Percentiles rank a stretch among this genome's conserved stretches.
Evolutionary conservation across 768 basidiomycete species (phyloP).

Genomic region (Serendipita sp.): DNA sequence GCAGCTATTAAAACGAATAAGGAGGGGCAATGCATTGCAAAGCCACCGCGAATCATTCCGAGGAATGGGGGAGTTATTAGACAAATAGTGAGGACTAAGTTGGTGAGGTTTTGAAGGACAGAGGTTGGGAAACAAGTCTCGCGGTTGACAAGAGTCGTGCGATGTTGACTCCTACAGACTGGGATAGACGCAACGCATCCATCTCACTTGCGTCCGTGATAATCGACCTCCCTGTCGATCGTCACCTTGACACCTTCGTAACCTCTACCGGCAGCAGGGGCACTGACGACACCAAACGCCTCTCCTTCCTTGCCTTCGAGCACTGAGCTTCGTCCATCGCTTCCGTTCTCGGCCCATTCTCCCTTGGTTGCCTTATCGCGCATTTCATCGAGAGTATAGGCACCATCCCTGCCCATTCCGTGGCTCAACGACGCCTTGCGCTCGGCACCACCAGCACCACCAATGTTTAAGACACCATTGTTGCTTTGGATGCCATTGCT

Average conservation of each 20-base stretch:
- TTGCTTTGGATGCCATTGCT: not conserved
- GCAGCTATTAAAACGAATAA: too few species aligned
- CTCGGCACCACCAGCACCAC: slow-evolving; percentile 12
- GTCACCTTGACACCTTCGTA: slow-evolving; percentile 41
- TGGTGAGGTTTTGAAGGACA: too few species aligned
- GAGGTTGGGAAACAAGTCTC: too few species aligned
- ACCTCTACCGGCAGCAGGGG: slow-evolving; percentile 2
- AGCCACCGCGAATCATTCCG: too few species aligned
- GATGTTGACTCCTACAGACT: too few species aligned
- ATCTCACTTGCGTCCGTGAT: slow-evolving; percentile 13
- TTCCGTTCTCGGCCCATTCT: slow-evolving; percentile 22
- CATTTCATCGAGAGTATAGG: slow-evolving; percentile 22
- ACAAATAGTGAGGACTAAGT: too few species aligned
- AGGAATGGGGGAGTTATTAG: too few species aligned
- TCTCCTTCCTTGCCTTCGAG: slow-evolving; percentile 11
- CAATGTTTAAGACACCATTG: slow-evolving; percentile 12
- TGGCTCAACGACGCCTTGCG: slow-evolving; percentile 7
- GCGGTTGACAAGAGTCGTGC: too few species aligned
- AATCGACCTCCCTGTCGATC: slow-evolving; percentile 40
- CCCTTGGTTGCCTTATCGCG: slow-evolving; percentile 16
- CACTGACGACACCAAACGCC: slow-evolving; percentile 10
- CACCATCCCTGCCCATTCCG: not conserved
- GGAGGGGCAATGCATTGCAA: too few species aligned
- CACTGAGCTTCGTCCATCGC: slow-evolving; percentile 15
- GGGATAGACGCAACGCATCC: too few species aligned